phyloP scores from a whole-genome alignment of 345 rosid genomes.

The Brassica carinata region DNA sequence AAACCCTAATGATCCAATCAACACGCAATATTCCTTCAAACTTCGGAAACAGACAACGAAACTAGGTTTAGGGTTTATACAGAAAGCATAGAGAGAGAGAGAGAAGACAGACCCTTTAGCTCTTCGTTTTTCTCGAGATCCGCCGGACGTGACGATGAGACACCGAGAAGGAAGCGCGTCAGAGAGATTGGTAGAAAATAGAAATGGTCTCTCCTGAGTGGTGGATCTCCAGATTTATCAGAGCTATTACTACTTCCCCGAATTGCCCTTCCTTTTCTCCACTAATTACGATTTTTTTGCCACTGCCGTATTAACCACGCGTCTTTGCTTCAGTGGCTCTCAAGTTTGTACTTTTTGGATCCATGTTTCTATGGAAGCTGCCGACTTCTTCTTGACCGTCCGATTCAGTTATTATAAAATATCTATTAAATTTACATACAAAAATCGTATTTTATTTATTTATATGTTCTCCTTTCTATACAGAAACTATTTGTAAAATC shows the following conservation, averaged over 20 bases:
- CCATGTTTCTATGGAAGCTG: background rate
- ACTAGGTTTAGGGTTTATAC: constrained; percentile 22
- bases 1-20: background rate
- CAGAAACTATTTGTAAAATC: background rate
- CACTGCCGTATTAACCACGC: constrained; percentile 28
- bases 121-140: constrained; percentile 16
- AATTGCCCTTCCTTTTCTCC: background rate
- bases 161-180: constrained; percentile 40
- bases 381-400: constrained; percentile 29
- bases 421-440: background rate
- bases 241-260: background rate
- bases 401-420: constrained; percentile 5
- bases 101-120: constrained; percentile 14
- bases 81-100: constrained; percentile 2
- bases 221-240: constrained; percentile 38
- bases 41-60: background rate
- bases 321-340: constrained; percentile 32
- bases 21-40: background rate
- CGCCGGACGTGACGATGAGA: constrained; percentile 37
- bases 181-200: constrained; percentile 1
- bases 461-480: no score
- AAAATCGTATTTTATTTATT: no score
- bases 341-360: constrained; percentile 19
- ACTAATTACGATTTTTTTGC: constrained; percentile 8
- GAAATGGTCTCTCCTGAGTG: constrained; percentile 29